A percentile compares a stretch with the other conserved stretches of the same genome.
phyloP scores from a whole-genome alignment of 73 alveolate genomes.

The Paramecium tetraurelia region DNA sequence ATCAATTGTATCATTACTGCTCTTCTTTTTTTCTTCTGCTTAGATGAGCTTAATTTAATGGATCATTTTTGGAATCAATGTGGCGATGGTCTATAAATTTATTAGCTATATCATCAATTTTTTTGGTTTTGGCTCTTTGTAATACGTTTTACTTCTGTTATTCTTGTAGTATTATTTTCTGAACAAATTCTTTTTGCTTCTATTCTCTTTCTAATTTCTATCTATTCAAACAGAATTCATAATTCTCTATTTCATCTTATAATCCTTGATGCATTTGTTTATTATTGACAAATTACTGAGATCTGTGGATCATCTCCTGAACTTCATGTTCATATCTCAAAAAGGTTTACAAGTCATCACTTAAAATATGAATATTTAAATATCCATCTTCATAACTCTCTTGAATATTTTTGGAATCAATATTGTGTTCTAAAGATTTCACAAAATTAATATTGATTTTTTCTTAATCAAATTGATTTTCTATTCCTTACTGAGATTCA shows the following conservation, averaged over 20 bases:
- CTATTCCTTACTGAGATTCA: neutral
- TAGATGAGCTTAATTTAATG: neutral
- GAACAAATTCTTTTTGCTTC: neutral
- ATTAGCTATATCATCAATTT: neutral
- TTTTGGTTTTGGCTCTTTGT: neutral
- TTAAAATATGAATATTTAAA: neutral
- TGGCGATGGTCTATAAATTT: neutral
- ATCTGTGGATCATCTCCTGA: neutral
- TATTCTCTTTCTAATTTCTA: neutral
- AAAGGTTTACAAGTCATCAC: conserved; percentile 1
- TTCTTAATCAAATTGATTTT: neutral
- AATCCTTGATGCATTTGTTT: neutral
- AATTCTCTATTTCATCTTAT: neutral
- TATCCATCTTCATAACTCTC: neutral
- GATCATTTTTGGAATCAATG: neutral
- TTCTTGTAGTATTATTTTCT: neutral
- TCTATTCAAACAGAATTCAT: neutral
- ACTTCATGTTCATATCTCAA: conserved; percentile 1
- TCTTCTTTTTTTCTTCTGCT: neutral
- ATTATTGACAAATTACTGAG: neutral
- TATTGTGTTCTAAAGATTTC: conserved; percentile 2
- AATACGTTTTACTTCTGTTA: neutral
- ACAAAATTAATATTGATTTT: neutral
- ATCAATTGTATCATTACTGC: neutral
- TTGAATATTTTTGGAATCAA: neutral